Percentiles rank a stretch among this genome's conserved stretches.
phyloP scores from a whole-genome alignment of 108 stramenopile species.

The Nannochloropsis gaditana region DNA sequence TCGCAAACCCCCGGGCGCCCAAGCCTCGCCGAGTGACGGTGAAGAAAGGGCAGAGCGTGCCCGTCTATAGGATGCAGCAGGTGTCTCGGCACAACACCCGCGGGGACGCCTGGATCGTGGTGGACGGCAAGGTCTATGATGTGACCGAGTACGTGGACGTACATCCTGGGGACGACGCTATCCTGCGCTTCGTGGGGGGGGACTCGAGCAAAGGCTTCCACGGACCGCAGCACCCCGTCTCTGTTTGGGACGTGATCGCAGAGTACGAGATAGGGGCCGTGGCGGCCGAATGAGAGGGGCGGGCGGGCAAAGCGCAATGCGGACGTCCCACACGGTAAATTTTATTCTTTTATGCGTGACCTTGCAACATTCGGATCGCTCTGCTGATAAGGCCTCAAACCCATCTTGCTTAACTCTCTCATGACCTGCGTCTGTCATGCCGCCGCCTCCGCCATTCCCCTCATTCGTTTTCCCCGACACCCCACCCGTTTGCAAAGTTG shows the following conservation, averaged over 20 bases:
- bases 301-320: background rate
- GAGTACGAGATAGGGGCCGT: slow-evolving; percentile 52
- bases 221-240: slow-evolving; percentile 54
- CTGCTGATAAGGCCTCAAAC: too few relatives aligned
- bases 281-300: background rate
- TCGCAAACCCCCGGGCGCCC: background rate
- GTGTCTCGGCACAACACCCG: slow-evolving; percentile 48
- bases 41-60: slow-evolving; percentile 31
- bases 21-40: background rate
- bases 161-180: slow-evolving; percentile 56
- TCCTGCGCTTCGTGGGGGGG: slow-evolving; percentile 46
- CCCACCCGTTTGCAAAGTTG: too few relatives aligned
- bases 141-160: slow-evolving; percentile 51
- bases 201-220: slow-evolving; percentile 53
- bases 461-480: too few relatives aligned
- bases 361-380: background rate
- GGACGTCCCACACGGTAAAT: background rate
- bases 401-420: too few relatives aligned
- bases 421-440: too few relatives aligned
- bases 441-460: too few relatives aligned
- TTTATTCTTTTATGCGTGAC: background rate
- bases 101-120: slow-evolving; percentile 57
- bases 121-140: slow-evolving; percentile 55
- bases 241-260: slow-evolving; percentile 47
- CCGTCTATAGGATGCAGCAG: slow-evolving; percentile 44